Percentiles rank a stretch among this genome's conserved stretches.
These are phyloP conservation scores for Aspergillus bombycis DNA, from an alignment of 2,329 filamentous ascomycete species.

Conservation along the genomic window DNA sequence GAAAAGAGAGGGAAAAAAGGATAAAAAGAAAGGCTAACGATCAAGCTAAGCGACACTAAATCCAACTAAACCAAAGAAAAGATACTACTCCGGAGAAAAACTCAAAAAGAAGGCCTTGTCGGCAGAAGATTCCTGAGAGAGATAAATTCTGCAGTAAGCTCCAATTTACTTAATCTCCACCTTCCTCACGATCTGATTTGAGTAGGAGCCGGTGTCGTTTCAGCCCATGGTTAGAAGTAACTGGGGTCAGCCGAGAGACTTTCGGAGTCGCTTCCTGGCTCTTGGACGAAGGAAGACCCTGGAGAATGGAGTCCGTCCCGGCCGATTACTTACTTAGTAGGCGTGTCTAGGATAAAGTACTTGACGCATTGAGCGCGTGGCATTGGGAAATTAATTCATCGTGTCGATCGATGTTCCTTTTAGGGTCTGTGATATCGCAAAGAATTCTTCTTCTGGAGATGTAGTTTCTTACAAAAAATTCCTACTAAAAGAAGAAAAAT, in stretches of 20 bases:
- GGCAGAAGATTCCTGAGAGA: conserved; percentile 33
- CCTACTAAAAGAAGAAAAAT: neutral
- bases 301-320: conserved; percentile 16
- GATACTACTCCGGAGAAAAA: conserved; percentile 5
- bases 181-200: conserved; percentile 22
- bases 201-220: conserved; percentile 22
- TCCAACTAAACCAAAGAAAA: neutral
- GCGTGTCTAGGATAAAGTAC: neutral
- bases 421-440: conserved; percentile 9
- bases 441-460: conserved; percentile 9
- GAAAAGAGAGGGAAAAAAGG: neutral
- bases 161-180: conserved; percentile 14
- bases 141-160: conserved; percentile 23
- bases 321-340: neutral
- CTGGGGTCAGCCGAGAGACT: conserved; percentile 29
- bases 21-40: neutral
- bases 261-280: conserved; percentile 30
- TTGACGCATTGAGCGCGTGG: conserved; percentile 2
- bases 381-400: conserved; percentile 12
- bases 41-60: conserved; percentile 5
- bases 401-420: conserved; percentile 30
- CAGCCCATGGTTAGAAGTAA: conserved; percentile 25
- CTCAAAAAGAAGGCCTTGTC: conserved; percentile 14
- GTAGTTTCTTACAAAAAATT: neutral
- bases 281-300: conserved; percentile 25